Percentiles rank a stretch among this genome's conserved stretches.
Conservation (phyloP, 805 yeast genomes). For the Hanseniaspora occidentalis region DNA sequence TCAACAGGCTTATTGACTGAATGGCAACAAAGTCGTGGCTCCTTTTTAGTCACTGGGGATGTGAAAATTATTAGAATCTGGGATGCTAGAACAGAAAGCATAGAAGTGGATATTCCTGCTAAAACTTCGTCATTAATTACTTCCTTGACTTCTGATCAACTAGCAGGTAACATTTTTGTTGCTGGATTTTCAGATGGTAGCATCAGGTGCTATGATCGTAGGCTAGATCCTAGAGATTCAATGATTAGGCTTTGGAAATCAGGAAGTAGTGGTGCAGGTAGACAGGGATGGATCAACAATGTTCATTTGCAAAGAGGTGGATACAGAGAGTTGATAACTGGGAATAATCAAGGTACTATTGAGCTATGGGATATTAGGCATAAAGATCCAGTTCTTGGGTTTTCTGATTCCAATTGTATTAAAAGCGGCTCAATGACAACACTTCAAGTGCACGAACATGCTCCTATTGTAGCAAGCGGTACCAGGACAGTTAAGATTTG, state of each 20-base stretch:
- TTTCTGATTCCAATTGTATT: conserved; percentile 16
- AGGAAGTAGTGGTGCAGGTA: conserved; percentile 17
- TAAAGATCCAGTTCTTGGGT: conserved; percentile 56
- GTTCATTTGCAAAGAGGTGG: conserved; percentile 98
- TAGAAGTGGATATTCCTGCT: conserved; percentile 81
- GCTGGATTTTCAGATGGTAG: conserved; percentile 92
- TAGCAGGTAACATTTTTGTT: conserved; percentile 79
- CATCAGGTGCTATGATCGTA: conserved; percentile 78
- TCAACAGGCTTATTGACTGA: conserved; percentile 78
- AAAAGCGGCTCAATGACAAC: conserved; percentile 35
- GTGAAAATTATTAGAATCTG: conserved; percentile 82
- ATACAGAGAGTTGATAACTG: conserved; percentile 75
- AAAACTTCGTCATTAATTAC: conserved; percentile 83
- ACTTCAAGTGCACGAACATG: conserved; percentile 87
- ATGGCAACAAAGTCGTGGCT: conserved; percentile 95
- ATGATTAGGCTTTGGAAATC: conserved; percentile 75
- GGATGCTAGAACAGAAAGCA: conserved; percentile 93
- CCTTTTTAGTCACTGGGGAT: conserved; percentile 86
- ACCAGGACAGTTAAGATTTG: conserved; percentile 67
- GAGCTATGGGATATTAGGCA: conserved; percentile 84
- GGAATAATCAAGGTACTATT: conserved; percentile 68
- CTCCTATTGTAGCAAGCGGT: conserved; percentile 86
- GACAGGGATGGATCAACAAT: conserved; percentile 47
- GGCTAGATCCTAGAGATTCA: conserved; percentile 73
- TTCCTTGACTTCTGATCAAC: conserved; percentile 85